Base-by-base conservation (phyloP, 192 early-diverging fungal genomes). In the Coemansia sp. region DNA sequence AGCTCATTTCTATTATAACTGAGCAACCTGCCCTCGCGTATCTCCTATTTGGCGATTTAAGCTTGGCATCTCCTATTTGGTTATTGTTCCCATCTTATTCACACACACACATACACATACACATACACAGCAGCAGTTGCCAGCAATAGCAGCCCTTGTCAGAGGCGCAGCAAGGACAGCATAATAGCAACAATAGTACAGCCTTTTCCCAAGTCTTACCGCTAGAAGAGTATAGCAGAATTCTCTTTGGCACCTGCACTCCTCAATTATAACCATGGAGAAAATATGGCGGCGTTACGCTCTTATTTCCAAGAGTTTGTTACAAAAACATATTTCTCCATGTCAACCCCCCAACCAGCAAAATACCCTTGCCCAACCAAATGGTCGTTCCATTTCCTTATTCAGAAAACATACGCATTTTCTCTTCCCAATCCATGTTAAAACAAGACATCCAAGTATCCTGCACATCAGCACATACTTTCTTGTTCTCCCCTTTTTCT, bases 371-470 rank as follows among this genome's bases (percentile, higher is more conserved):
- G 12, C 42, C 18, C 42, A 45, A 45, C 42, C 42, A 18, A 49
- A 49, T 7, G 25, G 23, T 12, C 25, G 9, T 51, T 26, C 25
- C 10, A 25, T 51, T 10, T 51, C 25, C 48, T 51, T 51, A 51
- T 51, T 51, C 21, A 51, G 25, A 3, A 26, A 5, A 26, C 23
- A 51, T 51, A 25, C 48, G 26, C 48, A 51, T 26, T 49, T 49
- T 7, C 25, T 51, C 48, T 26, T 46, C 26, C 25, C 48, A 51
- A 51, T 2, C 25, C 21, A 13, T 51, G 48, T 26, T 51, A 56
- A 34, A 20, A 39, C 23, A 56, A 64, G 33, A 64, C 35, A 64
- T 63, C 61, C 49, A 48, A 56, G 52, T 53, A 30, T 21, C 30
- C 4, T 21, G 30, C 55, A 34, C 55, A 51, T 51, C 26, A 26